Conservation (phyloP, 2,329 filamentous ascomycete species). For the Cyphellophora europaea region DNA sequence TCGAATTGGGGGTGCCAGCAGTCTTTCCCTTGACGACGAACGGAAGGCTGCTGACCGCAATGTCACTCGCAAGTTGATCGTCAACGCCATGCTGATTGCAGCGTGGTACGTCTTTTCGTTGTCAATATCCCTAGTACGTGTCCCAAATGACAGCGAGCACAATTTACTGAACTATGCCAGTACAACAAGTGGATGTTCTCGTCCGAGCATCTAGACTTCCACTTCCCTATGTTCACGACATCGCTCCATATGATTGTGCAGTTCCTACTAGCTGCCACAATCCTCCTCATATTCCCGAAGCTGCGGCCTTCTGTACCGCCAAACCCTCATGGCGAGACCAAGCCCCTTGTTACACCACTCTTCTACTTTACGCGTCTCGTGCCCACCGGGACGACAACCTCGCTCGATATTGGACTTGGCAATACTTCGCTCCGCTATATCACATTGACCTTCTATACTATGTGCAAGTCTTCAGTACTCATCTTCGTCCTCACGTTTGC, state of each 20-base stretch:
- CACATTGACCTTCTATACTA: slow-evolving; percentile 93
- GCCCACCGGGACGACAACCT: slow-evolving; percentile 85
- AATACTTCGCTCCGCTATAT: slow-evolving; percentile 97
- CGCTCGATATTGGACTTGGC: slow-evolving; percentile 88
- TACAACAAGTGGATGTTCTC: slow-evolving; percentile 99
- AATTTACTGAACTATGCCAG: slow-evolving; percentile 33
- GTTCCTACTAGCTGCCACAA: slow-evolving; percentile 66
- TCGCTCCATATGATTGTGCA: slow-evolving; percentile 94
- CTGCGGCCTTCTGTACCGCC: slow-evolving; percentile 56
- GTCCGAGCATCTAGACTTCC: slow-evolving; percentile 70
- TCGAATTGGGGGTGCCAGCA: slow-evolving; percentile 47
- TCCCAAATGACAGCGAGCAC: not conserved
- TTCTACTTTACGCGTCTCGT: slow-evolving; percentile 91
- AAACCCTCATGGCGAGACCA: slow-evolving; percentile 27
- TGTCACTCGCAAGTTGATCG: slow-evolving; percentile 57
- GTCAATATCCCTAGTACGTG: slow-evolving; percentile 76
- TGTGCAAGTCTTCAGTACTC: slow-evolving; percentile 97
- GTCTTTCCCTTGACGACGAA: slow-evolving; percentile 50
- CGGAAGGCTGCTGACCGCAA: slow-evolving; percentile 66
- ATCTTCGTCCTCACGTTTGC: slow-evolving; percentile 94
- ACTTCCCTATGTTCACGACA: slow-evolving; percentile 91
- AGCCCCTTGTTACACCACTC: slow-evolving; percentile 67
- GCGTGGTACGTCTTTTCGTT: slow-evolving; percentile 91
- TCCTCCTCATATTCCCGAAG: slow-evolving; percentile 74
- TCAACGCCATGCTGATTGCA: slow-evolving; percentile 74